A percentile compares a stretch with the other conserved stretches of the same genome.
phyloP scores from a whole-genome alignment of 495 filamentous ascomycete species.

The Penicillium roqueforti region DNA sequence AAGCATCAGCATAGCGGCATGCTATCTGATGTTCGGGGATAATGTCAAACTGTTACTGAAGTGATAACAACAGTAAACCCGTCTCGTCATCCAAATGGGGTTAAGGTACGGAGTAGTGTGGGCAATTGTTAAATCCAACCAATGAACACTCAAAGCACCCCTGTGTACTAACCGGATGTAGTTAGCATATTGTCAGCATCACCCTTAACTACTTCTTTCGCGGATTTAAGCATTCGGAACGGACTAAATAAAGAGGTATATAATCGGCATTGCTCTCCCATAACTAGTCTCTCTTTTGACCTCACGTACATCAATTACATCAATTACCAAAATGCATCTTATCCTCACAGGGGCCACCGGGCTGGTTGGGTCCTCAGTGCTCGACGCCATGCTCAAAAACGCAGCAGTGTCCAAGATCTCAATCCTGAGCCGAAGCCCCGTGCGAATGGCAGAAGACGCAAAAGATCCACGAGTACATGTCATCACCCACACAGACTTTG shows the following conservation, averaged over 20 bases:
- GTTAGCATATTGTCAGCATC: not conserved
- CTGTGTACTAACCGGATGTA: not conserved
- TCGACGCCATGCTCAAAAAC: conserved; percentile 59
- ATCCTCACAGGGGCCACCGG: conserved; percentile 74
- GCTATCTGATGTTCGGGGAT: no score
- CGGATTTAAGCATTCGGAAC: not conserved
- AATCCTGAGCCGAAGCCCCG: conserved; percentile 61
- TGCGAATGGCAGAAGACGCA: conserved; percentile 57
- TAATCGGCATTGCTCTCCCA: not conserved
- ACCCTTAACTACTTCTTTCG: not conserved
- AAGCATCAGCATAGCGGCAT: no score
- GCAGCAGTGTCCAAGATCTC: conserved; percentile 57
- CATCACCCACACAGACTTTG: conserved; percentile 63
- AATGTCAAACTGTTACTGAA: no score
- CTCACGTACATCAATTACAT: not conserved
- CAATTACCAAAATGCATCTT: conserved; percentile 53
- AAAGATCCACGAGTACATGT: conserved; percentile 52
- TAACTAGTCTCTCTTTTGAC: not conserved
- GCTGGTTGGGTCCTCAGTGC: conserved; percentile 60
- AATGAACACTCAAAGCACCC: not conserved
- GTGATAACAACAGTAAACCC: not conserved
- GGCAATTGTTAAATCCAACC: no score
- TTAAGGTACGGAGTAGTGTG: not conserved
- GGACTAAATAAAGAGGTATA: not conserved
- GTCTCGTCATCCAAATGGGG: not conserved